Percentiles rank a stretch among this genome's conserved stretches.
Conservation (phyloP, 2,329 filamentous ascomycete genomes). For the Cryoendolithus antarcticus region DNA sequence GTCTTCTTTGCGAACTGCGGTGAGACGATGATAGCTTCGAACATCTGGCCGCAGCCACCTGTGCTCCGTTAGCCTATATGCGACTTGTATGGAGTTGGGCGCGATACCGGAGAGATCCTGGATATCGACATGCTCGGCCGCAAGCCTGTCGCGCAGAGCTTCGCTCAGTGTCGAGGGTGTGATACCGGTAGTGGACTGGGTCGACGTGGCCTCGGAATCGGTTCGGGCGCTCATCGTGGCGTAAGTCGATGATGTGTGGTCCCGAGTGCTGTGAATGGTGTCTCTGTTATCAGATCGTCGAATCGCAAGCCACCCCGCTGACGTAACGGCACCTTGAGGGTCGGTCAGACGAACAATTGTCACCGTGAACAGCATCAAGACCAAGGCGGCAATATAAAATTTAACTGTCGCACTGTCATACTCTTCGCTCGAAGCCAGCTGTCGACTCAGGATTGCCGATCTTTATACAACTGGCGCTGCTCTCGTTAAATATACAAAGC, state of each 20-base stretch:
- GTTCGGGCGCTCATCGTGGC: slow-evolving; percentile 31
- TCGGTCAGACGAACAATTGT: too few relatives aligned
- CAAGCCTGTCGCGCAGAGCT: slow-evolving; percentile 57
- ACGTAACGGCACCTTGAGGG: too few relatives aligned
- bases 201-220: slow-evolving; percentile 36
- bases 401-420: too few relatives aligned
- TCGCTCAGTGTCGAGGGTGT: slow-evolving; percentile 59
- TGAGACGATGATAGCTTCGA: slow-evolving; percentile 55
- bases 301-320: too few relatives aligned
- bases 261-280: neutral
- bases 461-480: too few relatives aligned
- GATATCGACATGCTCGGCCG: slow-evolving; percentile 71
- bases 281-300: neutral
- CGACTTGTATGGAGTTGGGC: neutral
- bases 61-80: slow-evolving; percentile 3
- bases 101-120: slow-evolving; percentile 78
- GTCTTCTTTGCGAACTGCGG: slow-evolving; percentile 40
- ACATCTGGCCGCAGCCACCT: slow-evolving; percentile 62
- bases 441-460: too few relatives aligned
- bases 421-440: too few relatives aligned
- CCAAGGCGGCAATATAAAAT: too few relatives aligned
- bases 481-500: too few relatives aligned
- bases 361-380: too few relatives aligned
- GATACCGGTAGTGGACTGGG: slow-evolving; percentile 45
- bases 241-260: neutral